Conservation (phyloP, 345 rosid species). For the Streptanthus diversifolius region DNA sequence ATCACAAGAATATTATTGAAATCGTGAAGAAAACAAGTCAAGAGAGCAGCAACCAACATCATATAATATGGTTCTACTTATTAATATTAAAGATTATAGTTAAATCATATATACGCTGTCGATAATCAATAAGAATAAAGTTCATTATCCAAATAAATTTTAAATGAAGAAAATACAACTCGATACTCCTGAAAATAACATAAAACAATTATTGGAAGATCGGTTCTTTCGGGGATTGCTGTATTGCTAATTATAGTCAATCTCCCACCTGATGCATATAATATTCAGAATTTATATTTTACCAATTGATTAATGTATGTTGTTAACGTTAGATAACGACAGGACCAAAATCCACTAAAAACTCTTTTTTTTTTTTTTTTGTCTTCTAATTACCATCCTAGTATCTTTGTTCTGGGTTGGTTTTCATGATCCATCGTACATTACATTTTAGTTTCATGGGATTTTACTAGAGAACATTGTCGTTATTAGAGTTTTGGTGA, state of each 20-base stretch:
- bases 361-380: background rate
- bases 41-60: constrained; percentile 30
- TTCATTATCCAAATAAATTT: constrained; percentile 14
- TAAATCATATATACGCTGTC: background rate
- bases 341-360: background rate
- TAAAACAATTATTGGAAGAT: constrained; percentile 4
- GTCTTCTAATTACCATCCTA: background rate
- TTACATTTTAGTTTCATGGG: background rate
- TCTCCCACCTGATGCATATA: constrained; percentile 20
- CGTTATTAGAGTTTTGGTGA: background rate
- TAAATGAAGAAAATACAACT: constrained; percentile 21
- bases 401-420: background rate
- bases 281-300: background rate
- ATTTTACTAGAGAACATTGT: background rate
- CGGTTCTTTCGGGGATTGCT: constrained; percentile 27
- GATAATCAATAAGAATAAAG: constrained; percentile 8
- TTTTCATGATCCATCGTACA: background rate
- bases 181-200: constrained; percentile 21
- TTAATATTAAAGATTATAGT: background rate
- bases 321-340: background rate
- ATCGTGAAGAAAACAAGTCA: constrained; percentile 36
- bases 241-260: background rate
- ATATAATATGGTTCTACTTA: constrained; percentile 16
- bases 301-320: background rate
- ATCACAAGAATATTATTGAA: constrained; percentile 25